A percentile compares a stretch with the other conserved stretches of the same genome.
phyloP scores from a whole-genome alignment of 305 asterid genomes.

The Solanum hybrid region DNA sequence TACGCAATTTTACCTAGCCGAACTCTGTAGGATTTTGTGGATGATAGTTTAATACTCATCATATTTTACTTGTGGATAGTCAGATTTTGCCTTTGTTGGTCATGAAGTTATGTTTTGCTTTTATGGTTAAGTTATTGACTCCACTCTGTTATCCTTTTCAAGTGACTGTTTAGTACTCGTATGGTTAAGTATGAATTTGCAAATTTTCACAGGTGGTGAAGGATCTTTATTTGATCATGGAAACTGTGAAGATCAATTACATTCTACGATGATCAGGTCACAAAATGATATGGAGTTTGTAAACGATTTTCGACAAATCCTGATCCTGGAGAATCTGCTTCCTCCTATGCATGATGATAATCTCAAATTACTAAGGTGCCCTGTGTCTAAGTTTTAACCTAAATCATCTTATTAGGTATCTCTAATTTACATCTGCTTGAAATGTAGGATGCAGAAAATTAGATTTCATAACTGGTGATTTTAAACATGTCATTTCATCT shows the following conservation, averaged over 20 bases:
- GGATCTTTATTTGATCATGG: background rate
- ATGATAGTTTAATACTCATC: background rate
- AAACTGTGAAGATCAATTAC: conserved; percentile 22
- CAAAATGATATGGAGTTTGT: conserved; percentile 29
- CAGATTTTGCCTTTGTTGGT: background rate
- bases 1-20: background rate
- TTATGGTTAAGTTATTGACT: background rate
- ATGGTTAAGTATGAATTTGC: background rate
- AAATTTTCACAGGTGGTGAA: conserved; percentile 26
- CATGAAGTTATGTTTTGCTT: background rate
- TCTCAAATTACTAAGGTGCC: conserved; percentile 57
- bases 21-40: background rate
- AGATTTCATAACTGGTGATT: background rate
- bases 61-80: background rate
- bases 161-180: background rate
- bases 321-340: conserved; percentile 42
- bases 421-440: background rate
- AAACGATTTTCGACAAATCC: conserved; percentile 48
- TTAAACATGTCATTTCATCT: background rate
- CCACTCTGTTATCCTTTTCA: background rate
- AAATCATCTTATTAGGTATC: background rate
- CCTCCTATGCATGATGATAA: conserved; percentile 56
- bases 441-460: background rate
- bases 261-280: conserved; percentile 20
- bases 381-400: background rate